phyloP scores from a whole-genome alignment of 495 filamentous ascomycete genomes.

The Xylaria venustula region DNA sequence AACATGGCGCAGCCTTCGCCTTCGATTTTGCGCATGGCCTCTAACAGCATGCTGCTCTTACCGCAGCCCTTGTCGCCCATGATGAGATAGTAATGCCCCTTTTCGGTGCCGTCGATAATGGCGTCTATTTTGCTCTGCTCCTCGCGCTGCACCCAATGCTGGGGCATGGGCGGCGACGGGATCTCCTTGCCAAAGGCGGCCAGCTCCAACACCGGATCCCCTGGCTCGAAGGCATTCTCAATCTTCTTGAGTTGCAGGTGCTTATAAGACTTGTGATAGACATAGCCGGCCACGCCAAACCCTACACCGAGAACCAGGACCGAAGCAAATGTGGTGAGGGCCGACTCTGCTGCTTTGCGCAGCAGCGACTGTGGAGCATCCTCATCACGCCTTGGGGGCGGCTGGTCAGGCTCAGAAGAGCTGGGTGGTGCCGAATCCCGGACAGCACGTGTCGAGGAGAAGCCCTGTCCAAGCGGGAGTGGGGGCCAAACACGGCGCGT shows the following conservation, averaged over 20 bases:
- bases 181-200: conserved; percentile 67
- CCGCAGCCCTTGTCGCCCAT: conserved; percentile 96
- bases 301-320: conserved; percentile 74
- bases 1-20: conserved; percentile 89
- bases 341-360: conserved; percentile 80
- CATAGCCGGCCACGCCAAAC: conserved; percentile 72
- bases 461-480: background rate
- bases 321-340: conserved; percentile 83
- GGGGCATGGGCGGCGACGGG: conserved; percentile 46
- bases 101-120: conserved; percentile 67
- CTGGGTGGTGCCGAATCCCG: conserved; percentile 5
- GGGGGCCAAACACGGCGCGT: conserved; percentile 5
- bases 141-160: conserved; percentile 77
- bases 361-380: conserved; percentile 36
- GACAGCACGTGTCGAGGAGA: background rate
- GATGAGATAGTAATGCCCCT: conserved; percentile 87
- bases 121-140: conserved; percentile 77
- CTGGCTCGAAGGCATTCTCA: conserved; percentile 86
- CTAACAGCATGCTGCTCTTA: conserved; percentile 91
- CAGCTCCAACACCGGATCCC: conserved; percentile 87
- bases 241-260: conserved; percentile 84
- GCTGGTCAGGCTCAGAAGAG: background rate
- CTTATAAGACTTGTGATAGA: conserved; percentile 90
- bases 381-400: conserved; percentile 6
- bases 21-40: conserved; percentile 87